A percentile compares a stretch with the other conserved stretches of the same genome.
Conservation (phyloP, 768 basidiomycete species). For the Termitomyces eurrhizus region DNA sequence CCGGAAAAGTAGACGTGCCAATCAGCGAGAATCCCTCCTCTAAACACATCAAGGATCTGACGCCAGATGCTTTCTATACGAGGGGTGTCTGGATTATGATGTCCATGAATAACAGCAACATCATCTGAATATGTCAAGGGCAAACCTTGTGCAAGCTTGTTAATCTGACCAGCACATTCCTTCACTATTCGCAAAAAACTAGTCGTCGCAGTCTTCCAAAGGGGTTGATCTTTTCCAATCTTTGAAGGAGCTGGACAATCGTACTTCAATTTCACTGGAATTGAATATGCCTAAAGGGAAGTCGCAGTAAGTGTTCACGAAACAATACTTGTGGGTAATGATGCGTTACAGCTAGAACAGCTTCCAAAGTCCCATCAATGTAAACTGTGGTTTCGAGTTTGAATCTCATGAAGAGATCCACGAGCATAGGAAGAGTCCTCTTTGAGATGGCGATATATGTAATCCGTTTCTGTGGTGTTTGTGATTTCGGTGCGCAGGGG, state of each 20-base stretch:
- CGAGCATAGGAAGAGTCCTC: conserved; percentile 78
- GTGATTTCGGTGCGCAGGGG: conserved; percentile 35
- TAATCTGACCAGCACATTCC: conserved; percentile 54
- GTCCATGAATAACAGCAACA: neutral
- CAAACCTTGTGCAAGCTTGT: conserved; percentile 47
- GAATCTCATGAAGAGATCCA: conserved; percentile 71
- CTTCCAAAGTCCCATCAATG: conserved; percentile 79
- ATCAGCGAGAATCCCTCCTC: conserved; percentile 79
- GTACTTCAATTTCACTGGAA: conserved; percentile 92
- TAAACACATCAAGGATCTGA: conserved; percentile 76
- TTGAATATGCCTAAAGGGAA: conserved; percentile 67
- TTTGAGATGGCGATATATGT: conserved; percentile 92
- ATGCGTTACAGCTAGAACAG: conserved; percentile 64
- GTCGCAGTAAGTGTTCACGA: neutral
- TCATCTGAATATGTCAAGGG: neutral
- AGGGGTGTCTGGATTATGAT: conserved; percentile 41
- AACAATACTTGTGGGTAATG: neutral
- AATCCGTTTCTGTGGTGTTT: conserved; percentile 56
- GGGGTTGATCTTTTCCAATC: conserved; percentile 78
- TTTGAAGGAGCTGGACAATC: conserved; percentile 89
- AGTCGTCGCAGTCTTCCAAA: conserved; percentile 95
- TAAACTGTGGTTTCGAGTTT: conserved; percentile 61
- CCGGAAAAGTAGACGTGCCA: conserved; percentile 42
- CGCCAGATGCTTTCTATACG: conserved; percentile 83
- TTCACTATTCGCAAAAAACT: conserved; percentile 73